phyloP scores from a whole-genome alignment of 495 filamentous ascomycete genomes.

The Bombardia bombarda region DNA sequence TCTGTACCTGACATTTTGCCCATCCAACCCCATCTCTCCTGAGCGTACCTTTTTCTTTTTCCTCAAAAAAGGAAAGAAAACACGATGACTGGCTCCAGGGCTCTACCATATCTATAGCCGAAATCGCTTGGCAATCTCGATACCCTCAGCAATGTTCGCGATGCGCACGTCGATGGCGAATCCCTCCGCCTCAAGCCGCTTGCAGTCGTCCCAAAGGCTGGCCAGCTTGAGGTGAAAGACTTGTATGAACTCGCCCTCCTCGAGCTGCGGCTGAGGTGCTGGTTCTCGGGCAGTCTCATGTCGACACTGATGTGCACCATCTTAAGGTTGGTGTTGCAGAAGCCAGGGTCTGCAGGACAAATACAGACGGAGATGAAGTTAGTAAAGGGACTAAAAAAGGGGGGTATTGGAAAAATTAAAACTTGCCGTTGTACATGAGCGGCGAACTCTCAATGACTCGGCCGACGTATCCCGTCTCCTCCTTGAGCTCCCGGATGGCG shows the following conservation, averaged over 20 bases:
- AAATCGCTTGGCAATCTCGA: slow-evolving; percentile 62
- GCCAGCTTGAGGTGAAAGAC: slow-evolving; percentile 64
- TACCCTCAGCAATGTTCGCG: slow-evolving; percentile 76
- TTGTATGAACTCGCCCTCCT: slow-evolving; percentile 89
- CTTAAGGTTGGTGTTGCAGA: slow-evolving; percentile 82
- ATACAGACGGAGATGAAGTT: background rate
- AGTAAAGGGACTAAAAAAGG: background rate
- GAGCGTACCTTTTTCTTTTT: slow-evolving; percentile 1
- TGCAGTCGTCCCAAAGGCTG: slow-evolving; percentile 58
- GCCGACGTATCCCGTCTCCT: slow-evolving; percentile 90
- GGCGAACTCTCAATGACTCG: slow-evolving; percentile 57
- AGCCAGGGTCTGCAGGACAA: slow-evolving; percentile 48
- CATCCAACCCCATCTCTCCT: background rate
- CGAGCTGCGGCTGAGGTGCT: slow-evolving; percentile 60
- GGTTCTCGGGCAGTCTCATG: slow-evolving; percentile 60
- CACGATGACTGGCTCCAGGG: no score
- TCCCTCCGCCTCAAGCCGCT: slow-evolving; percentile 61
- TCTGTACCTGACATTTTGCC: no score
- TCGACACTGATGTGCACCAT: slow-evolving; percentile 80
- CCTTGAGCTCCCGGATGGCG: slow-evolving; percentile 81
- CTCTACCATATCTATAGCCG: no score
- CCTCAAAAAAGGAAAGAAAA: no score
- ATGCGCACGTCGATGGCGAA: slow-evolving; percentile 83
- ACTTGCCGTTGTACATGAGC: slow-evolving; percentile 77
- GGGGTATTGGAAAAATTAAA: background rate